Evolutionary conservation across 2,329 filamentous ascomycete genomes (phyloP), one percentile per base, ranked within the genome.

Genomic region (Exophiala viscosa): DNA sequence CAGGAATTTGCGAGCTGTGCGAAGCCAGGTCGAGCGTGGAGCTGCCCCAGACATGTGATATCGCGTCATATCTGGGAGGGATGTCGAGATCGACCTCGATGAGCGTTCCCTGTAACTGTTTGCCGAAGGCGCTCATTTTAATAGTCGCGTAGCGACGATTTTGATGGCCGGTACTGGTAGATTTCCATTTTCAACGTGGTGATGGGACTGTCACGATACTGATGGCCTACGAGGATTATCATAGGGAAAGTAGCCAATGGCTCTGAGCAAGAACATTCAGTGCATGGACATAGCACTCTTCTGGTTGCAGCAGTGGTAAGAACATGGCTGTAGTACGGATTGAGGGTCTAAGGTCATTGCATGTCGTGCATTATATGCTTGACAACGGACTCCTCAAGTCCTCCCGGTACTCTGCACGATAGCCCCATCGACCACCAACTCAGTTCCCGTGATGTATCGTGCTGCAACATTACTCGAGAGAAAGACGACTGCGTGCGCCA

Each of bases 361-460:
- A 1, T 7, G 5, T 28, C 23, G 23, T 28, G 23, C 23, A 28
- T 28, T 28, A 5, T 28, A 28, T 28, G 23, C 23, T 28, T 28
- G 23, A 28, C 3, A 7, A 28, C 14, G 18, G 13, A 18, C 72
- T 14, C 20, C 35, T 50, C 45, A 55, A 11, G 38, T 47, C 40
- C 54, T 45, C 3, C 54, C 51, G 57, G 60, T 68, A 15, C 62
- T 67, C 6, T 54, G 55, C 4, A 65, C 67, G 17, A 59, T 48
- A 3, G 73, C 75, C 0, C 75, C 76, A 63, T 77, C 76, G 3
- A 78, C 70, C 9, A 80, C 70, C 58, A 80, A 66, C 62, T 75
- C 73, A 61, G 78, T 74, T 0, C 82, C 82, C 1, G 81, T 85
- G 3, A 85, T 76, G 62, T 85, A 85, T 8, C 52, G 53, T 33